phyloP scores from a whole-genome alignment of 805 yeast genomes.

The Saccharomyces kudriavzevii region DNA sequence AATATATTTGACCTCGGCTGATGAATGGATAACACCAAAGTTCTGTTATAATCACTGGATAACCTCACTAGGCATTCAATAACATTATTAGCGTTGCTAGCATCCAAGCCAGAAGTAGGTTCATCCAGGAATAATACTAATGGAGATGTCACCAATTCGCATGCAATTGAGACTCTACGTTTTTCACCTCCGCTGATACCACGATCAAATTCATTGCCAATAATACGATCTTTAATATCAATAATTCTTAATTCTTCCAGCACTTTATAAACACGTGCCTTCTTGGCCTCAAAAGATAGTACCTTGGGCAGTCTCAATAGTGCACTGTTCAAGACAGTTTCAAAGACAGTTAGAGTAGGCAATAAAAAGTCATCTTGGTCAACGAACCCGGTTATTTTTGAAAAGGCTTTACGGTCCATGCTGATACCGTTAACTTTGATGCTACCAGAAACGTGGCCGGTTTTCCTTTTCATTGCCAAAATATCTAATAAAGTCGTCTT shows the following conservation, averaged over 20 bases:
- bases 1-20: constrained; percentile 97
- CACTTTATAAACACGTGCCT: constrained; percentile 74
- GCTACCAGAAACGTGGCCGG: constrained; percentile 60
- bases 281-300: constrained; percentile 69
- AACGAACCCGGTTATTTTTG: constrained; percentile 80
- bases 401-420: constrained; percentile 37
- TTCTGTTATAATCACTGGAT: constrained; percentile 73
- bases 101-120: constrained; percentile 93
- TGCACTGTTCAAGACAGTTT: constrained; percentile 90
- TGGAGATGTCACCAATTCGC: constrained; percentile 86
- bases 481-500: constrained; percentile 90
- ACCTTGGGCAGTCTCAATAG: constrained; percentile 72
- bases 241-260: constrained; percentile 77
- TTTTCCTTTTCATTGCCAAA: constrained; percentile 78
- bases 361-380: constrained; percentile 89
- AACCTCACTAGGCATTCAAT: constrained; percentile 74
- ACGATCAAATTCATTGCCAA: constrained; percentile 82
- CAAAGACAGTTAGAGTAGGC: constrained; percentile 92
- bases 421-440: constrained; percentile 65
- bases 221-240: constrained; percentile 71
- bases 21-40: constrained; percentile 88
- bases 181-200: constrained; percentile 85
- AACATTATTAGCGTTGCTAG: constrained; percentile 88
- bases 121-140: constrained; percentile 78
- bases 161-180: constrained; percentile 85